Evolutionary conservation across 371 early-diverging fungal species (phyloP), one percentile per base, ranked within the genome.

Genomic region (Mucor velutinosus): DNA sequence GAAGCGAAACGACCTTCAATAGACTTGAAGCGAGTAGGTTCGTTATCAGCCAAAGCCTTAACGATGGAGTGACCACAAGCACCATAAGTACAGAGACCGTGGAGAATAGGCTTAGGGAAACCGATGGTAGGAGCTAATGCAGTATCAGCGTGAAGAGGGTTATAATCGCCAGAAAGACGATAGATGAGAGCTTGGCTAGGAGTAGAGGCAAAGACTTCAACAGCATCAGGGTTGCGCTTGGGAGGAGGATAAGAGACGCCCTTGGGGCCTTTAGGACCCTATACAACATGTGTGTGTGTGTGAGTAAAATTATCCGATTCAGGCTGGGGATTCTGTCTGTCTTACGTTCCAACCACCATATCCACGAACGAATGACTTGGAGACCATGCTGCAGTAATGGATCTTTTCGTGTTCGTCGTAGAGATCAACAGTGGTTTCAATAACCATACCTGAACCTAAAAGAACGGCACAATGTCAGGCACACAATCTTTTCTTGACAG

Each of bases 101-200:
- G 89, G n/a, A 92, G 76, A 71, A 92, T 89, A 45, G 91, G 89
- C 33, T 82, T 83, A 39, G 88, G 84, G 80, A 92, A 90, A 15
- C 93, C 91, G 43, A 91, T 79, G 17, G 62, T 70, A 41, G 86
- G 88, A 7, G 90, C 88, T 64, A 91, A 76, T 17, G 72, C 76
- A 8, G 87, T 84, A 70, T 91, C 93, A 29, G 79, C 79, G 73
- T 92, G 93, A 62, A 92, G 79, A 4, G 90, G 90, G 76, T 92
- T 92, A 70, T 88, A 92, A 67, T 92, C 92, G 29, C 91, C 91
- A 10, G 89, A 89, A 32, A 91, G 77, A 63, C 92, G 87, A 72
- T 90, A 92, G 41, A 91, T 70, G 21, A 87, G 76, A 19, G 93
- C 93, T 67, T 89, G 89, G 55, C 85, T 80, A 15, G 70, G 57